Conservation (phyloP, 2,329 filamentous ascomycete species). For the Aspergillus texensis region DNA sequence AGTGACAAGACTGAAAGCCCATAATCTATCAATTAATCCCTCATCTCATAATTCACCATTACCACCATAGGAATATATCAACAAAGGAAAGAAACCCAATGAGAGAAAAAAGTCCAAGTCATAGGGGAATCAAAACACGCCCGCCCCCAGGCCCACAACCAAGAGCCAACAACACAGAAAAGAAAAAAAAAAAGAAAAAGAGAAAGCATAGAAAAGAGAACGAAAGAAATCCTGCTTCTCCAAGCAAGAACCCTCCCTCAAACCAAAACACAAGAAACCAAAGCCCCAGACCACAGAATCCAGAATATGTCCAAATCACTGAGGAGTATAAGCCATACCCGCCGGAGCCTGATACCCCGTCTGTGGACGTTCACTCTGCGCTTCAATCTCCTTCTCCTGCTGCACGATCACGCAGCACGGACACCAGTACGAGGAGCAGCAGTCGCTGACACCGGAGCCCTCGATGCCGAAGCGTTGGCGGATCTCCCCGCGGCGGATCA, state of each 20-base stretch:
- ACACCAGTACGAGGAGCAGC: slow-evolving; percentile 58
- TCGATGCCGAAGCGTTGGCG: slow-evolving; percentile 58
- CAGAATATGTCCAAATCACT: not conserved
- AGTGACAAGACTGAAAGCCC: not conserved
- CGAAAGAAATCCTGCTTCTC: not conserved
- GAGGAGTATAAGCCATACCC: slow-evolving; percentile 24
- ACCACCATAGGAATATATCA: not conserved
- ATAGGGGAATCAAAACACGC: no score
- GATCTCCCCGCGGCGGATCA: slow-evolving; percentile 58
- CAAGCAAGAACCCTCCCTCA: no score
- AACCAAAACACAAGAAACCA: not conserved
- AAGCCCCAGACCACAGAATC: not conserved
- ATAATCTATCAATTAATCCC: not conserved
- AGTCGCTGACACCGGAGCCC: slow-evolving; percentile 54
- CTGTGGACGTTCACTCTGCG: slow-evolving; percentile 17
- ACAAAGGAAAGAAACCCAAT: not conserved
- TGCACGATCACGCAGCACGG: slow-evolving; percentile 61
- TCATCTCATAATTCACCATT: not conserved
- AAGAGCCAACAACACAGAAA: not conserved
- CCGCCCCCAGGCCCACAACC: no score
- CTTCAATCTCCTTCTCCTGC: slow-evolving; percentile 57
- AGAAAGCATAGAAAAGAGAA: not conserved
- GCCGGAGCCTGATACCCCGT: slow-evolving; percentile 30
- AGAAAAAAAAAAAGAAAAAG: not conserved
- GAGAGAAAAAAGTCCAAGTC: not conserved